Evolutionary conservation across 2,329 filamentous ascomycete species (phyloP).

Genomic region (Claviceps fusiformis): DNA sequence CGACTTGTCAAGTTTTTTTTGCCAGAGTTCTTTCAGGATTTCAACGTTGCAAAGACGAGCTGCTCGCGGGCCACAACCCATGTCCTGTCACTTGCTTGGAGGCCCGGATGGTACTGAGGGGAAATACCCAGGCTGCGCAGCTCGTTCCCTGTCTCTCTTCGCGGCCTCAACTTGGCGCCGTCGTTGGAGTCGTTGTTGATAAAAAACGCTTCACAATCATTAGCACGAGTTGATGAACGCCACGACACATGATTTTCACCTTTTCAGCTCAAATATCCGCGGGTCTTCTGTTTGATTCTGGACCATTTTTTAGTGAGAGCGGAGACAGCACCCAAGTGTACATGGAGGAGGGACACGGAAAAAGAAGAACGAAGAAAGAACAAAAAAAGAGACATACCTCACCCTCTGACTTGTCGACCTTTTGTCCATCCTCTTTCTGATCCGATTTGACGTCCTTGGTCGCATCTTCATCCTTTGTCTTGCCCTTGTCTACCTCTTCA

Average conservation of each 20-base stretch:
- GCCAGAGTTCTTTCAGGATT: not conserved
- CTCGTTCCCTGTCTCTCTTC: slow-evolving; percentile 66
- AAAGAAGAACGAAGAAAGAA: not conserved
- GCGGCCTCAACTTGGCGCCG: slow-evolving; percentile 41
- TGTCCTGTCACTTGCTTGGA: slow-evolving; percentile 19
- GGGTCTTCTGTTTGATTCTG: slow-evolving; percentile 47
- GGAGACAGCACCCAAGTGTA: not conserved
- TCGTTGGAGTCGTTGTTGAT: slow-evolving; percentile 69
- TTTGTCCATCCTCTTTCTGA: slow-evolving; percentile 12
- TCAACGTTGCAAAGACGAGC: no score
- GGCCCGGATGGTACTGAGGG: slow-evolving; percentile 65
- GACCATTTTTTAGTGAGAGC: not conserved
- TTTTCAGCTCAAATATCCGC: slow-evolving; percentile 72
- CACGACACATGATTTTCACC: slow-evolving; percentile 31
- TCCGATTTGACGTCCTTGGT: slow-evolving; percentile 13
- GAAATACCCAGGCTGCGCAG: slow-evolving; percentile 68
- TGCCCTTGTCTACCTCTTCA: slow-evolving; percentile 23
- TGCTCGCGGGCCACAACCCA: no score
- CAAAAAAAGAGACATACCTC: slow-evolving; percentile 1
- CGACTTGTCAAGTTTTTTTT: not conserved
- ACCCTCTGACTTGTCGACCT: not conserved
- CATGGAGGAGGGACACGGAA: no score
- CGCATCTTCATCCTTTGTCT: slow-evolving; percentile 19
- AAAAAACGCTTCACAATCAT: slow-evolving; percentile 51
- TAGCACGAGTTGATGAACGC: not conserved